Evolutionary conservation across 768 basidiomycete genomes (phyloP).

Genomic region (Mycena venus): DNA sequence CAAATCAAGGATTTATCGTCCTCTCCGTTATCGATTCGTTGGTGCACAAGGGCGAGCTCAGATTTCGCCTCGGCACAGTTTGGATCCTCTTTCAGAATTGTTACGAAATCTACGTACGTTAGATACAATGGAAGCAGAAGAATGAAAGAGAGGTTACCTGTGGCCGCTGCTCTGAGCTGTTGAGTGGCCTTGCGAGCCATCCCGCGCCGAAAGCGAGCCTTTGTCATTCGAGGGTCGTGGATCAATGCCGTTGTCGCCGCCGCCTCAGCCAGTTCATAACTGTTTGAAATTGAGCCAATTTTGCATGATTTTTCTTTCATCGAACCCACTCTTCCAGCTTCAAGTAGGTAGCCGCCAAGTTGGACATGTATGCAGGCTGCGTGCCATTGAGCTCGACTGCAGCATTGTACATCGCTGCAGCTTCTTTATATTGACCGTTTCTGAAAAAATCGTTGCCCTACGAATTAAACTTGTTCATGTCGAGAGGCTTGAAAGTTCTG

Average conservation of each 20-base stretch:
- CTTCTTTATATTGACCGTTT: slow-evolving; percentile 46
- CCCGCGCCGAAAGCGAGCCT: slow-evolving; percentile 56
- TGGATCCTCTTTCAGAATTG: slow-evolving; percentile 20
- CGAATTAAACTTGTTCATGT: not conserved
- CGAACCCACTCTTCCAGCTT: slow-evolving; percentile 49
- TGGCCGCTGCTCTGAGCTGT: slow-evolving; percentile 26
- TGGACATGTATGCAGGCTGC: slow-evolving; percentile 50
- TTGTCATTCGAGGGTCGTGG: slow-evolving; percentile 48
- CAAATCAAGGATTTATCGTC: not conserved
- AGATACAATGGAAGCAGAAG: not conserved
- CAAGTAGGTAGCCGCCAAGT: slow-evolving; percentile 51
- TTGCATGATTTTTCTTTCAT: not conserved
- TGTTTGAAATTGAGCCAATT: slow-evolving; percentile 26
- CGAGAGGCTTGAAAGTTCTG: not conserved
- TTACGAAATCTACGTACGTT: slow-evolving; percentile 15
- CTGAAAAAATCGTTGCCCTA: slow-evolving; percentile 52
- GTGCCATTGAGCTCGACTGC: slow-evolving; percentile 48
- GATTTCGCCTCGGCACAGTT: slow-evolving; percentile 21
- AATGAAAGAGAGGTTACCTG: not conserved
- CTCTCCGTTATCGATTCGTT: not conserved
- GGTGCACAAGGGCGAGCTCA: slow-evolving; percentile 2
- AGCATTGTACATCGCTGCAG: slow-evolving; percentile 41
- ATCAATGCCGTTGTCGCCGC: slow-evolving; percentile 53
- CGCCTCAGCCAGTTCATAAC: slow-evolving; percentile 55
- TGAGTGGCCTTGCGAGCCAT: slow-evolving; percentile 48